Evolutionary conservation across 2,329 filamentous ascomycete genomes (phyloP).

Genomic region (Dactylonectria macrodidyma): DNA sequence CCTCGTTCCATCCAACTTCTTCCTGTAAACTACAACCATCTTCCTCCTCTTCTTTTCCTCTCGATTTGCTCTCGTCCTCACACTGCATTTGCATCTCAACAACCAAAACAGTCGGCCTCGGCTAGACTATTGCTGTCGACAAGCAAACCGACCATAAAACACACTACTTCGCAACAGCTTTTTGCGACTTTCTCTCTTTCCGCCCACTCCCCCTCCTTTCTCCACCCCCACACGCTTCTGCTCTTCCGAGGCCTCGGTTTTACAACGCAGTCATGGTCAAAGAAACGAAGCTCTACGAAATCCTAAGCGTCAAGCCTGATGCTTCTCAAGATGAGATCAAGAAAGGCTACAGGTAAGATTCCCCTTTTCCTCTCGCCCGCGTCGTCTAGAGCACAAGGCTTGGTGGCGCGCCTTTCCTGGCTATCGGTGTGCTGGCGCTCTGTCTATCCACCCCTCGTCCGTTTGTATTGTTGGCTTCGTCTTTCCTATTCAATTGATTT

Average conservation of each 20-base stretch:
- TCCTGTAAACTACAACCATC: constrained; percentile 41
- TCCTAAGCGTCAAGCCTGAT: constrained; percentile 82
- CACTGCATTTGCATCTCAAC: constrained; percentile 18
- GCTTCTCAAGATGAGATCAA: constrained; percentile 96
- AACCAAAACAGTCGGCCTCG: constrained; percentile 22
- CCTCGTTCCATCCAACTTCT: constrained; percentile 41
- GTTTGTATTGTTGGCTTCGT: not conserved
- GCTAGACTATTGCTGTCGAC: constrained; percentile 16
- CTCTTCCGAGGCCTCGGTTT: constrained; percentile 20
- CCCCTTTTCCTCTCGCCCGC: constrained; percentile 11
- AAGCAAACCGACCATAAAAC: constrained; percentile 11
- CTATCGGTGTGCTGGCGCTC: constrained; percentile 2
- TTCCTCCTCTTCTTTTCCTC: constrained; percentile 31
- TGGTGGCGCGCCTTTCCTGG: constrained; percentile 11
- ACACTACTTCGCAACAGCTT: constrained; percentile 6
- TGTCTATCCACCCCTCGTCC: not conserved
- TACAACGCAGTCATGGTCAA: constrained; percentile 79
- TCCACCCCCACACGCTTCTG: constrained; percentile 21
- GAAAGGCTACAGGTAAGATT: constrained; percentile 87
- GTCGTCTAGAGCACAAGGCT: constrained; percentile 6
- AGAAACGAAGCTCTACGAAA: constrained; percentile 96
- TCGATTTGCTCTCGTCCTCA: constrained; percentile 12
- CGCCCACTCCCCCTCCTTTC: constrained; percentile 13
- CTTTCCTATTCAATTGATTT: constrained; percentile 9
- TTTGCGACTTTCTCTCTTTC: constrained; percentile 8